phyloP scores from a whole-genome alignment of 2,329 filamentous ascomycete species.

The Ascochyta pisi region DNA sequence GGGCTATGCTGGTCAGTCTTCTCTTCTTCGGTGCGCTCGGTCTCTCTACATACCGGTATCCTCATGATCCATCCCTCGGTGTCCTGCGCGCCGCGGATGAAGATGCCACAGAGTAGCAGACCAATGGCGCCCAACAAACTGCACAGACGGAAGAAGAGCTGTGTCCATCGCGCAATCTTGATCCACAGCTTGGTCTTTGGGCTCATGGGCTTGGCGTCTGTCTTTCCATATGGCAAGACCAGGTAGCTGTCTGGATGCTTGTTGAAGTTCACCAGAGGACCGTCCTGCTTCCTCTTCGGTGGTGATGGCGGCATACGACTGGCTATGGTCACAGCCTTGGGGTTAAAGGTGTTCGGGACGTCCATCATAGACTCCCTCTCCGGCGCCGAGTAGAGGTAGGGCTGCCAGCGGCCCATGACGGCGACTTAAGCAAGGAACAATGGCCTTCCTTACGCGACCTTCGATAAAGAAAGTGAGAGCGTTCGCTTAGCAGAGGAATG shows the following conservation, averaged over 20 bases:
- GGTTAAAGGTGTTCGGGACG: slow-evolving; percentile 70
- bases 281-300: slow-evolving; percentile 69
- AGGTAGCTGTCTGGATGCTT: slow-evolving; percentile 80
- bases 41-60: slow-evolving; percentile 67
- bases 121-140: slow-evolving; percentile 74
- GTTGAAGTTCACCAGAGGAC: slow-evolving; percentile 83
- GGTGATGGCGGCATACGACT: slow-evolving; percentile 70
- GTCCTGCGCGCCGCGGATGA: slow-evolving; percentile 71
- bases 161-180: slow-evolving; percentile 70
- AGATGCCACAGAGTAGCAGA: slow-evolving; percentile 76
- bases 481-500: slow-evolving; percentile 47
- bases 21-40: background rate
- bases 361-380: slow-evolving; percentile 58
- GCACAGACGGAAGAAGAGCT: slow-evolving; percentile 71
- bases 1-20: slow-evolving; percentile 61
- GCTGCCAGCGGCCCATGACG: slow-evolving; percentile 61
- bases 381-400: slow-evolving; percentile 74
- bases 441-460: slow-evolving; percentile 32
- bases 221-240: slow-evolving; percentile 68
- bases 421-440: slow-evolving; percentile 36
- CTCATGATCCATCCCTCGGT: slow-evolving; percentile 77
- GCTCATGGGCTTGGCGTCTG: slow-evolving; percentile 70
- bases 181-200: slow-evolving; percentile 73
- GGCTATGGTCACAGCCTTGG: slow-evolving; percentile 82
- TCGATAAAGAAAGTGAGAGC: slow-evolving; percentile 35